A percentile compares a stretch with the other conserved stretches of the same genome.
phyloP scores from a whole-genome alignment of 805 yeast species.

The Zygoascus flipseniorum region DNA sequence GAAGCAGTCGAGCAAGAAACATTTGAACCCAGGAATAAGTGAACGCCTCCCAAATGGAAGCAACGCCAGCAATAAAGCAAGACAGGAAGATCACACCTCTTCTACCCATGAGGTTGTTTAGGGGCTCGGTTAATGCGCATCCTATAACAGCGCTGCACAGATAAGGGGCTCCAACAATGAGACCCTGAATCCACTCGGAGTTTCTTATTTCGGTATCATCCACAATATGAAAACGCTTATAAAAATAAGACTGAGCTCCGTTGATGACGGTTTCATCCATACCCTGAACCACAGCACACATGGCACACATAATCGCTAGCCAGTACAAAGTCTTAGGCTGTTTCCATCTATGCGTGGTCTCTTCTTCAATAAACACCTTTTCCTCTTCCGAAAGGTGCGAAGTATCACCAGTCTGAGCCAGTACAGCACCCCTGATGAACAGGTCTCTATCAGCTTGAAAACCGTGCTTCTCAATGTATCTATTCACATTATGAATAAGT shows the following conservation, averaged over 20 bases:
- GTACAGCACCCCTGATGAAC: conserved; percentile 42
- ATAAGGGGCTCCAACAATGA: conserved; percentile 59
- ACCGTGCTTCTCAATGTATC: conserved; percentile 22
- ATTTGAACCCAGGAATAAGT: conserved; percentile 53
- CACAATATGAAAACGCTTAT: conserved; percentile 14
- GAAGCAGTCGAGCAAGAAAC: conserved; percentile 47
- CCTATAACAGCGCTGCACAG: conserved; percentile 49
- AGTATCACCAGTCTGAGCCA: conserved; percentile 44
- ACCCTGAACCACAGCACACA: conserved; percentile 65
- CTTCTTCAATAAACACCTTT: conserved; percentile 32
- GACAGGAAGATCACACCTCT: conserved; percentile 51
- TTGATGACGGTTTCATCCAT: conserved; percentile 67
- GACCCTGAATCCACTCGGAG: conserved; percentile 41
- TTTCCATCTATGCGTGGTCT: conserved; percentile 39
- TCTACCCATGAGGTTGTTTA: conserved; percentile 48
- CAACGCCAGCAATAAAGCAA: conserved; percentile 47
- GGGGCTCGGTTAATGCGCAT: conserved; percentile 46
- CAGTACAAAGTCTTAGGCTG: conserved; percentile 36
- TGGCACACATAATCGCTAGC: conserved; percentile 51
- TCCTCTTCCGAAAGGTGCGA: conserved; percentile 30
- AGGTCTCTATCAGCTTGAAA: conserved; percentile 20
- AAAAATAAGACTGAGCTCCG: conserved; percentile 49
- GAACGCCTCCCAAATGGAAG: conserved; percentile 60
- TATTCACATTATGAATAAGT: conserved; percentile 12
- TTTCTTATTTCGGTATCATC: conserved; percentile 4